phyloP scores from a whole-genome alignment of 768 basidiomycete species.

The Symmetrospora coprosmae region DNA sequence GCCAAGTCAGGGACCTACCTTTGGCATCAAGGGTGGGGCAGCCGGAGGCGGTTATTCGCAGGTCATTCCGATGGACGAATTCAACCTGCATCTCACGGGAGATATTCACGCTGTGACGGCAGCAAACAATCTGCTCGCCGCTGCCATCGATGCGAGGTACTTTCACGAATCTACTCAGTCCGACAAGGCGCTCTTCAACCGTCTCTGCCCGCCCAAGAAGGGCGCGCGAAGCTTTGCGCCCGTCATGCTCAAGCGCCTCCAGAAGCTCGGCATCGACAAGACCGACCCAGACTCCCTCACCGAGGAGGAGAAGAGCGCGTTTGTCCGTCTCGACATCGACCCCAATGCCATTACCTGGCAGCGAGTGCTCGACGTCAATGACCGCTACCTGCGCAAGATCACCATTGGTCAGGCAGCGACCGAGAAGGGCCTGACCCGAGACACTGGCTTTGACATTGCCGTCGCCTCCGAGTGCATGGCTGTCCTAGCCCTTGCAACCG shows the following conservation, averaged over 20 bases:
- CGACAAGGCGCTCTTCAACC: constrained; percentile 86
- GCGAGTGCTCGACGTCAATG: constrained; percentile 90
- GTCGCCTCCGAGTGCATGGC: constrained; percentile 98
- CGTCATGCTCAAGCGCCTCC: constrained; percentile 84
- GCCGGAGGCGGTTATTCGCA: constrained; percentile 69
- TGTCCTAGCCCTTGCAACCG: constrained; percentile 77
- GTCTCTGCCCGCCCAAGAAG: constrained; percentile 82
- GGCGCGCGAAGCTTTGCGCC: constrained; percentile 88
- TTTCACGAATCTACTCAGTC: constrained; percentile 93
- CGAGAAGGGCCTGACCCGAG: constrained; percentile 75
- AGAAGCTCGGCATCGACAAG: constrained; percentile 91
- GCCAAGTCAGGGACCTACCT: constrained; percentile 95
- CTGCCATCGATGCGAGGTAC: constrained; percentile 89
- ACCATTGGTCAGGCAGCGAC: constrained; percentile 80
- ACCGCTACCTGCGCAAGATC: constrained; percentile 87
- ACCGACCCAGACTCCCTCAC: constrained; percentile 82
- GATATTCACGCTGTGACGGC: constrained; percentile 97
- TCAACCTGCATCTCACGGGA: constrained; percentile 77
- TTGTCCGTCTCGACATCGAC: constrained; percentile 85
- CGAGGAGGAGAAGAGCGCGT: constrained; percentile 75
- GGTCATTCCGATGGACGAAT: constrained; percentile 99
- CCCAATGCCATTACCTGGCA: constrained; percentile 86
- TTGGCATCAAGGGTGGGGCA: constrained; percentile 97
- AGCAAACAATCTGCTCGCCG: constrained; percentile 91
- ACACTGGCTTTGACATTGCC: constrained; percentile 88